Base-by-base conservation (phyloP, 2,329 filamentous ascomycete species). In the Cladosporium phlei region DNA sequence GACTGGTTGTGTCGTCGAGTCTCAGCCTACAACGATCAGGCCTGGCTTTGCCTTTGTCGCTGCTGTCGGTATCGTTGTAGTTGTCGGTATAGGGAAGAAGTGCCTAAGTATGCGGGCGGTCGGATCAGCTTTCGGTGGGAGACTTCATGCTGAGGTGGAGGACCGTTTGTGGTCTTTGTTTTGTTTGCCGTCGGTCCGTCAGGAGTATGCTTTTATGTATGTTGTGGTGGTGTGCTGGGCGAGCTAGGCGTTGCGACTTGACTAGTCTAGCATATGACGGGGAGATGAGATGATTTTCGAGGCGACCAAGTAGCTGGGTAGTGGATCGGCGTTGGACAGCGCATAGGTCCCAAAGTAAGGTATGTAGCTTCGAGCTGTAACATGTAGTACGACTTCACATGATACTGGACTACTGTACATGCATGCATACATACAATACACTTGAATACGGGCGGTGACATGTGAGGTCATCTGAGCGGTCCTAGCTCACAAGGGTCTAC, bases 121-220 rank as follows among this genome's bases (percentile, higher is more conserved):
- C 40, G 22, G 32, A 37, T 45, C 42, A 45, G 42, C 42, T 45
- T 37, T 45, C 42, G 32, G 42, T 19, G 32, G 42, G 42, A 28
- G 42, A 45, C 42, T 45, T 45, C 42, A 45, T 45, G 32, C 32
- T 37, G 24, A n/a, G 30, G 30, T 16, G 37, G 19, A n/a, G n/a
- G 37, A 4, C 37, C 16, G 24, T 28, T 27, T 17, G 4, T 24
- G 25, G 24, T 17, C 19, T 19, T 27, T 19, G 24, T 39, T 39
- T 17, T 9, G 22, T 12, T 38, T 12, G n/a, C n/a, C n/a, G n/a
- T 34, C 32, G 27, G 11, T 29, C 5, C 27, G 27, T n/a, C 14
- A n/a, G 27, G 27, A 5, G 27, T 2, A 12, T 12, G 27, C 5
- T 29, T 10, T 29, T 12, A 9, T 29, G 27, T 29, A 29, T 10